A percentile compares a stretch with the other conserved stretches of the same genome.
Conservation (phyloP, 2,329 filamentous ascomycete species). For the Ceratocystis diversiconidia region DNA sequence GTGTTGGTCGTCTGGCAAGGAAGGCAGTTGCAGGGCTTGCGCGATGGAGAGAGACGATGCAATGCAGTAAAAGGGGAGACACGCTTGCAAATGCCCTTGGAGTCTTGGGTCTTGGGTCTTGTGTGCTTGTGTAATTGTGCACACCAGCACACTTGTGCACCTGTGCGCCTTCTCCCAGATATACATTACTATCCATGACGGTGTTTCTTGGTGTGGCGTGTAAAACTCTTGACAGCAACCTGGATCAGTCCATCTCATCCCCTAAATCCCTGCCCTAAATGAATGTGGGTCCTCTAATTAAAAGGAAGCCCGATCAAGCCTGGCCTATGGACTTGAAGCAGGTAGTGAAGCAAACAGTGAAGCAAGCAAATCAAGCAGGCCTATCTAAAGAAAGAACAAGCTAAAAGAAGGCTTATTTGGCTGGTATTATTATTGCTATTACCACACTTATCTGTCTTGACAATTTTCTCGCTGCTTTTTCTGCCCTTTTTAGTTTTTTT, state of each 20-base stretch:
- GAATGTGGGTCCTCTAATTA: neutral
- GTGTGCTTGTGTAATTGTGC: too few species aligned
- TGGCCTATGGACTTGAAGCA: neutral
- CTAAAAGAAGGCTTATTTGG: neutral
- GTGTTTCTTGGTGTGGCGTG: neutral
- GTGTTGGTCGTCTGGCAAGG: neutral
- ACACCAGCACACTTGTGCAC: too few species aligned
- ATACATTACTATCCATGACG: too few species aligned
- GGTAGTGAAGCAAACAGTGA: neutral
- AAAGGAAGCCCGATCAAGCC: neutral
- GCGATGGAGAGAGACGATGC: neutral
- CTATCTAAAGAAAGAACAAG: neutral
- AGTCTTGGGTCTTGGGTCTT: too few species aligned
- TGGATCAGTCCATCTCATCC: constrained; percentile 1
- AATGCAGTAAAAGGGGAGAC: neutral
- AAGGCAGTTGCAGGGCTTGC: neutral
- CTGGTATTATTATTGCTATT: neutral
- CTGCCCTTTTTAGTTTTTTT: neutral
- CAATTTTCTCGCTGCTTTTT: neutral
- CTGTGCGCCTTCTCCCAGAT: too few species aligned
- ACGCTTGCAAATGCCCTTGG: neutral
- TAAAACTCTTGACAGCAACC: constrained; percentile 1
- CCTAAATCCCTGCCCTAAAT: neutral
- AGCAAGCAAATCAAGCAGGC: neutral
- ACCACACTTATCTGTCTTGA: neutral